Base-by-base conservation (phyloP, 495 filamentous ascomycete genomes). In the Talaromyces stipitatus region DNA sequence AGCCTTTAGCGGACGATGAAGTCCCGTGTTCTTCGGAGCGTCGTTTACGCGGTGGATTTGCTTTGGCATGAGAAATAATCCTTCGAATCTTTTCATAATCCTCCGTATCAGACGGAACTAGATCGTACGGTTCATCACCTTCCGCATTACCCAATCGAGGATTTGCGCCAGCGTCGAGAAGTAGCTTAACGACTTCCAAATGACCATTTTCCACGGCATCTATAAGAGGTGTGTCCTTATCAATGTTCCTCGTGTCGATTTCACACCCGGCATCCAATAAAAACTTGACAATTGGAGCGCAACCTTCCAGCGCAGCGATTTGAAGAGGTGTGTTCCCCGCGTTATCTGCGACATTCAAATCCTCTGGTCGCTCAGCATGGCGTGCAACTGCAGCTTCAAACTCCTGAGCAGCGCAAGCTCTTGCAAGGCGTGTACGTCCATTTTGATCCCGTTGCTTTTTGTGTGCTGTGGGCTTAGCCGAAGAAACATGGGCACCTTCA, bases 141-240 rank as follows among this genome's bases (percentile, higher is more conserved):
- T 90, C 85, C 2, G 84, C 84, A 66, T 97, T 96, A 14, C 90
- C 81, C 57, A 87, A 86, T 41, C 89, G 85, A 18, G 94, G 95
- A 62, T 98, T 92, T 5, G 92, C 91, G 28, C 91, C 90, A 22
- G 89, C 88, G 29, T 86, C 83, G 8, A 98, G 79, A 26, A 97
- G 71, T 10, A 95, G 76, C 64, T 85, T 89, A 18, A 98, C 90
- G 10, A 97, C 91, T n/a, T 87, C 89, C 4, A 95, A 66, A 64
- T 97, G 89, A 1, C 90, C 88, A 64, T 97, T 97, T 62, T 97
- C 92, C 26, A 96, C 88, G 0, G 94, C 94, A 75, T 98, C 94
- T 41, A 97, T 88, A 29, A 98, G 78, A 18, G 94, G 95, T 0
- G 94, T 96, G 60, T 98, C 94, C 65, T 87, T 87, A 62, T 96